phyloP scores from a whole-genome alignment of 768 basidiomycete species.

The Hysterangium stoloniferum region DNA sequence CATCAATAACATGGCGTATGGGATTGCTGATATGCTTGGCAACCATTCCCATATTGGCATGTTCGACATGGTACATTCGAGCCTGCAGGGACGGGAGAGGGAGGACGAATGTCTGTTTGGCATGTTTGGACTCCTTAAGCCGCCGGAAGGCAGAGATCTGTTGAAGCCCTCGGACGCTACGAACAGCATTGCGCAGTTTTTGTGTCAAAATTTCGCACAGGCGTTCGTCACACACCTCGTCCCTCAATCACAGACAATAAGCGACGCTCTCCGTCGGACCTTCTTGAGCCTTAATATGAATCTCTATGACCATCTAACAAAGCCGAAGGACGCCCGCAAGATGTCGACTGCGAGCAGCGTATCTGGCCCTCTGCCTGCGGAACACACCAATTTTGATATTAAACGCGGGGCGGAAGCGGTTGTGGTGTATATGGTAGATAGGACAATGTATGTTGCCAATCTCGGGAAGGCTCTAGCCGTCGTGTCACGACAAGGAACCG shows the following conservation, averaged over 20 bases:
- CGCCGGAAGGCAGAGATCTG: too few species aligned
- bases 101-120: slow-evolving; percentile 87
- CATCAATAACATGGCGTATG: slow-evolving; percentile 89
- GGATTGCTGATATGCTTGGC: slow-evolving; percentile 90
- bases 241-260: slow-evolving; percentile 45
- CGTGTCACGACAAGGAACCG: slow-evolving; percentile 67
- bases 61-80: slow-evolving; percentile 86
- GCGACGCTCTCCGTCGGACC: slow-evolving; percentile 76
- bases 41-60: slow-evolving; percentile 72
- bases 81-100: slow-evolving; percentile 70
- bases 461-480: slow-evolving; percentile 85
- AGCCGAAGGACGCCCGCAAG: slow-evolving; percentile 43
- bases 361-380: slow-evolving; percentile 26
- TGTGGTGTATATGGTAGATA: slow-evolving; percentile 75
- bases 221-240: slow-evolving; percentile 55
- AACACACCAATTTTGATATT: slow-evolving; percentile 37
- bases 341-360: slow-evolving; percentile 57
- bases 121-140: slow-evolving; percentile 70
- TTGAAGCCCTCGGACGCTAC: slow-evolving; percentile 41
- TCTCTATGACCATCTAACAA: slow-evolving; percentile 57
- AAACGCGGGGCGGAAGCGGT: slow-evolving; percentile 77
- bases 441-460: slow-evolving; percentile 84
- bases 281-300: slow-evolving; percentile 84
- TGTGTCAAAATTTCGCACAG: slow-evolving; percentile 71
- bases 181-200: slow-evolving; percentile 70